Percentiles rank a stretch among this genome's conserved stretches.
phyloP scores from a whole-genome alignment of 768 basidiomycete genomes.

The Russula emetica region DNA sequence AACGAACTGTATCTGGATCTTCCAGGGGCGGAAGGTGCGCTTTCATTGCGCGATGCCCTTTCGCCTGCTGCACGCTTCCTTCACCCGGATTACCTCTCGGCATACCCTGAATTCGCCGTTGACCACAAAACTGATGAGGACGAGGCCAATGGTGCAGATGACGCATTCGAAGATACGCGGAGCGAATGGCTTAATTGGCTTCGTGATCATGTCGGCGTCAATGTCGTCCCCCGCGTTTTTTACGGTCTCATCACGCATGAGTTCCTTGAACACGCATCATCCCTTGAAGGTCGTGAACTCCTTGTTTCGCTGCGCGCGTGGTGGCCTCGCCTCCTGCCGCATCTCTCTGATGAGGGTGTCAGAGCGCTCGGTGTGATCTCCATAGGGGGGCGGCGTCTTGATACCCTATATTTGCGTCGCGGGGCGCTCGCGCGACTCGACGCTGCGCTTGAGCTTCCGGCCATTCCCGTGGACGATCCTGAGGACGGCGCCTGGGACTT shows the following conservation, averaged over 20 bases:
- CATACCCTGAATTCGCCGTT: constrained; percentile 1
- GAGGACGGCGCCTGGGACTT: constrained; percentile 28
- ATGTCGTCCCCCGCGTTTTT: constrained; percentile 23
- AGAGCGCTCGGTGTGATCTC: constrained; percentile 11
- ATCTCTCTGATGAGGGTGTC: not conserved
- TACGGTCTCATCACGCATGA: constrained; percentile 20
- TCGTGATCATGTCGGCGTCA: constrained; percentile 19
- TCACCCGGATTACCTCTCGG: constrained; percentile 17
- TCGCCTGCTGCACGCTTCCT: constrained; percentile 17
- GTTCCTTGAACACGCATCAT: not conserved
- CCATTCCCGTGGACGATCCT: constrained; percentile 28
- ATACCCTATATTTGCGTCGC: constrained; percentile 21
- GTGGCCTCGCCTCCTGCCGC: constrained; percentile 11
- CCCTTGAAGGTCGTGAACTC: constrained; percentile 1
- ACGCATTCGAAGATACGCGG: not conserved
- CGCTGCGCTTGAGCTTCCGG: constrained; percentile 19
- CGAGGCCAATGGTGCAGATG: not conserved
- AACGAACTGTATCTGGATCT: constrained; percentile 22
- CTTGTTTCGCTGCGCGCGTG: constrained; percentile 17
- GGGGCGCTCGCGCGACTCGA: constrained; percentile 4
- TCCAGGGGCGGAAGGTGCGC: not conserved
- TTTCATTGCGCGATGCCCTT: constrained; percentile 16
- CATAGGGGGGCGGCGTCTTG: constrained; percentile 15
- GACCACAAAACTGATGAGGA: not conserved
- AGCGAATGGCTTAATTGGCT: constrained; percentile 27